Conservation (phyloP, 2,329 filamentous ascomycete species). For the Talaromyces sp. region DNA sequence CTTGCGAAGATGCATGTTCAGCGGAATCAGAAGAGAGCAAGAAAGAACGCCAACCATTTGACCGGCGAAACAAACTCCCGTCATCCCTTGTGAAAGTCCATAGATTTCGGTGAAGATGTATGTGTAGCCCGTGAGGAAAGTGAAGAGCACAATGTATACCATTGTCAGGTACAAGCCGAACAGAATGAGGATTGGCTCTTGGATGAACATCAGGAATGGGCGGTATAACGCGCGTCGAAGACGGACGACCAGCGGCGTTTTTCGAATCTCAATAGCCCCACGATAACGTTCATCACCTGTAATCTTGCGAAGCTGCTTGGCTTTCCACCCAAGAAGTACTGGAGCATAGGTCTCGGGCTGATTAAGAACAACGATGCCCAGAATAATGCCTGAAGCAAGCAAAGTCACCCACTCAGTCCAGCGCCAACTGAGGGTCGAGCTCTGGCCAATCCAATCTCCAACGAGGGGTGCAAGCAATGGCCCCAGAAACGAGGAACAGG, state of each 20-base stretch:
- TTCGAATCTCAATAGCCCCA: constrained; percentile 46
- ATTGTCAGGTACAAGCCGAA: constrained; percentile 28
- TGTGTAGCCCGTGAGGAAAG: constrained; percentile 45
- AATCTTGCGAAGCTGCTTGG: constrained; percentile 37
- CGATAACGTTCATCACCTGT: constrained; percentile 48
- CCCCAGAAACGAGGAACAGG: constrained; percentile 44
- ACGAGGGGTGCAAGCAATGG: constrained; percentile 41
- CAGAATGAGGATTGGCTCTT: constrained; percentile 38
- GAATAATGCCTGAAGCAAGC: constrained; percentile 34
- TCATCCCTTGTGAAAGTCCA: constrained; percentile 44
- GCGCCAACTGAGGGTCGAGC: constrained; percentile 42
- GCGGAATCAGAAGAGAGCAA: constrained; percentile 40
- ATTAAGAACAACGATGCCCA: constrained; percentile 40
- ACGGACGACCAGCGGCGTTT: constrained; percentile 38
- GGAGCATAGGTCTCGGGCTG: constrained; percentile 53
- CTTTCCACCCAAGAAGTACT: constrained; percentile 47
- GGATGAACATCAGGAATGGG: constrained; percentile 48
- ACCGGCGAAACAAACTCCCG: constrained; percentile 48
- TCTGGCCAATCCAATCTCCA: constrained; percentile 45
- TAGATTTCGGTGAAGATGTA: constrained; percentile 52
- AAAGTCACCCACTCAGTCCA: constrained; percentile 48
- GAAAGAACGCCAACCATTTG: constrained; percentile 45
- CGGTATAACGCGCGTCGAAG: constrained; percentile 47
- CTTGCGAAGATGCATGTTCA: constrained; percentile 46
- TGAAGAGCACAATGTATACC: constrained; percentile 33